phyloP scores from a whole-genome alignment of 495 filamentous ascomycete species.

The Tuber melanosporum region DNA sequence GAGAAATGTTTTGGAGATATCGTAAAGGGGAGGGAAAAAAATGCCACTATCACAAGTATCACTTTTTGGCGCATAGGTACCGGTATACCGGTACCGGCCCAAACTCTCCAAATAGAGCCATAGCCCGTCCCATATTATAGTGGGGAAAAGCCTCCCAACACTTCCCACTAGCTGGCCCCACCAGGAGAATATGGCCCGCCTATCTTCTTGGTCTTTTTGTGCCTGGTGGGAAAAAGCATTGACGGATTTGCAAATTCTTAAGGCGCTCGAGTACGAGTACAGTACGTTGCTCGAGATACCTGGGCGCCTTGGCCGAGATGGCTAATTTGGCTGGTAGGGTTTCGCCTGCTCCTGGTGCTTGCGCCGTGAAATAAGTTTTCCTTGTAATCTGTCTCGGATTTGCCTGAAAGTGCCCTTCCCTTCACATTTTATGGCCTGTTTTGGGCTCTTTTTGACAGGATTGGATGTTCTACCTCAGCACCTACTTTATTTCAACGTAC shows the following conservation, averaged over 20 bases:
- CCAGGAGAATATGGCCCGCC: background rate
- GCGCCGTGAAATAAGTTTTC: background rate
- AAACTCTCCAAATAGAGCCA: background rate
- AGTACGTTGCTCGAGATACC: no score
- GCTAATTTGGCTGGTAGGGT: background rate
- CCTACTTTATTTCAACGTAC: background rate
- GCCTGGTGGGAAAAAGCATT: background rate
- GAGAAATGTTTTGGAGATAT: background rate
- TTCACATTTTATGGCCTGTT: background rate
- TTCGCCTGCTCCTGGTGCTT: background rate
- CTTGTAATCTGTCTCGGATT: background rate
- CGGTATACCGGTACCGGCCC: background rate
- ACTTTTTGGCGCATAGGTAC: background rate
- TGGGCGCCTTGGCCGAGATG: background rate
- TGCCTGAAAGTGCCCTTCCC: background rate
- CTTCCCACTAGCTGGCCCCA: background rate
- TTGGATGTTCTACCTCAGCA: background rate
- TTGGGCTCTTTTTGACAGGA: background rate
- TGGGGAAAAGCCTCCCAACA: background rate
- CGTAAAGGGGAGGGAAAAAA: background rate
- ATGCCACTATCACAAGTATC: background rate
- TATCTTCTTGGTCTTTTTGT: background rate
- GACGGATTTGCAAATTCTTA: no score
- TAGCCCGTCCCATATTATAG: background rate
- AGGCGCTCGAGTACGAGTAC: no score